Evolutionary conservation across 2,329 filamentous ascomycete species (phyloP), one percentile per base, ranked within the genome.

Genomic region (Phaeosphaeriaceae sp.): DNA sequence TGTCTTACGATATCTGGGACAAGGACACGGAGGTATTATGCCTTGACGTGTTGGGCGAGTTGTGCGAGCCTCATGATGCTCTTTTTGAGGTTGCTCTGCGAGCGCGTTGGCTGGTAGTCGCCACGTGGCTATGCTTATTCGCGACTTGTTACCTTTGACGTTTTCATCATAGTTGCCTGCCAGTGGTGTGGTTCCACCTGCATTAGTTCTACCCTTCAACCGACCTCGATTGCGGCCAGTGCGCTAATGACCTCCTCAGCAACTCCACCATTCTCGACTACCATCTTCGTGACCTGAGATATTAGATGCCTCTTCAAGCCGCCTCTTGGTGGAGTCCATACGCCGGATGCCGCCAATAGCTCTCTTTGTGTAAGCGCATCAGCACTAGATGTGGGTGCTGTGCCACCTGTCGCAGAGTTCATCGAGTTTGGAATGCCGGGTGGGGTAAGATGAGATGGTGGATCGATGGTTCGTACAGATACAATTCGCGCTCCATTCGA

Each of bases 241-340:
- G 88, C 92, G 54, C 88, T 85, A 67, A 97, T 79, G 5, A 97
- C 88, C 72, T 97, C 93, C 58, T 92, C 87, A 3, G 88, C 91
- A 21, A 97, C 87, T 28, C 92, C 91, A 0, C 88, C 88, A 63
- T 82, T 84, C 68, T 89, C 84, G 50, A 96, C 72, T 26, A 92
- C 89, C 70, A 87, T 85, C 70, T 87, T 85, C 52, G 95, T 85
- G 76, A 97, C 89, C 44, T 82, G 80, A 42, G 86, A 83, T 58
- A 97, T 76, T 15, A 94, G 78, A 4, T 76, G 79, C 63, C 91
- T 84, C 77, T 89, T 92, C 30, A 93, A 85, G 2, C 93, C 93
- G 32, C 93, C 93, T 26, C 92, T 75, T 26, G 90, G 89, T 32
- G 92, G 88, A 64, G 85, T 89, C 93, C 93, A 97, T 21, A 96